Base-by-base conservation (phyloP, 768 basidiomycete species). In the Cystofilobasidium ferigula region DNA sequence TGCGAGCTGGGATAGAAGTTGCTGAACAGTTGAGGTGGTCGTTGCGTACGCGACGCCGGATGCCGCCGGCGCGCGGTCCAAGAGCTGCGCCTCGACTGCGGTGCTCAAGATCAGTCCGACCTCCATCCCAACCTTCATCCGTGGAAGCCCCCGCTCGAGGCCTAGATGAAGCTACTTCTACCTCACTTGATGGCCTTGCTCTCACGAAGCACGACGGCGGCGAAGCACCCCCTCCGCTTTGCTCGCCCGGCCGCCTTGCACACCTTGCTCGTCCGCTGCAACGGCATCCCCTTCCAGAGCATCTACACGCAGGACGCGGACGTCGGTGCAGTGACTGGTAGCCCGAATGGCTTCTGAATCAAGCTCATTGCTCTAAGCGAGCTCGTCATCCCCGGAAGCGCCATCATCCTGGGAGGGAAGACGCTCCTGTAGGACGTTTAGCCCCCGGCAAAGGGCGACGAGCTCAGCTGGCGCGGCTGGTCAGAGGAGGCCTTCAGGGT, bases 341-440 rank as follows among this genome's bases (percentile, higher is more conserved):
- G 45, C 45, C 45, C 24, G 45, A n/a, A 20, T 2, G 22, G 22
- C 3, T 2, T n/a, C n/a, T 20, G 45, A 2, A 47, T 47, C 16
- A n/a, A n/a, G n/a, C n/a, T n/a, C n/a, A n/a, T n/a, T n/a, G n/a
- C n/a, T n/a, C n/a, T n/a, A n/a, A n/a, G n/a, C n/a, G 45, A 47
- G 45, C 45, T 47, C 28, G 72, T 88, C 22, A 74, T 95, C 1
- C 83, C 85, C 0, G 85, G 84, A 0, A 82, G 91, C 0, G 86
- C 85, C 70, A 82, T 99, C 34, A 87, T 99, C 69, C 74, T 93
- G 10, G 86, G 89, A 64, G 90, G 89, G 2, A 83, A 87, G 53
- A 86, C 90, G 0, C 86, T 93, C 61, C 74, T 97, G 43, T 99
- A 94, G 94, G 85, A 97, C 73, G 86, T 88, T 2, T 85, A 87